Percentiles rank a stretch among this genome's conserved stretches.
phyloP scores from a whole-genome alignment of 805 yeast species.

The Diddensiella transvaalensis region DNA sequence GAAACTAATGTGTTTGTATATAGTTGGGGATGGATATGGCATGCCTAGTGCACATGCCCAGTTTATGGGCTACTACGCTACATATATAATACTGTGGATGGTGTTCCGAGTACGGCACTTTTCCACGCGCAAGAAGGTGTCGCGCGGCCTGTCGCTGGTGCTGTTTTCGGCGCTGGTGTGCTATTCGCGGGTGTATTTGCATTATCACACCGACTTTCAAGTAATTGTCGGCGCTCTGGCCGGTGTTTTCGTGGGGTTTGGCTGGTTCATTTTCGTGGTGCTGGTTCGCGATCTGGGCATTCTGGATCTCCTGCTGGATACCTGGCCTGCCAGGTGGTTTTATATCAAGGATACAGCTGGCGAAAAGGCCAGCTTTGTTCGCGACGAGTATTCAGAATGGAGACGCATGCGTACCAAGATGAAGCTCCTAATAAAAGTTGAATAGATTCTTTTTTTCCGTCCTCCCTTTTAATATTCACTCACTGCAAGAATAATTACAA shows the following conservation, averaged over 20 bases:
- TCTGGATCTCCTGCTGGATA: constrained; percentile 57
- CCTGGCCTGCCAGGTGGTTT: constrained; percentile 48
- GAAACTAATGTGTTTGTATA: neutral
- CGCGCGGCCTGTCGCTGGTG: constrained; percentile 25
- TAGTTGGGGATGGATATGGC: constrained; percentile 62
- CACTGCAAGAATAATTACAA: too few species aligned
- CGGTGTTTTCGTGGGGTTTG: constrained; percentile 58
- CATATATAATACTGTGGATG: constrained; percentile 35
- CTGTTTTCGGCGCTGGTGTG: constrained; percentile 44
- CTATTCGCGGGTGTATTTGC: constrained; percentile 69
- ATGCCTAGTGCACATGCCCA: constrained; percentile 98
- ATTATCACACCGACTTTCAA: constrained; percentile 72
- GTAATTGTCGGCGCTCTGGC: constrained; percentile 66
- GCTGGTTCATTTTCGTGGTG: constrained; percentile 52
- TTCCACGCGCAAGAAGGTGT: constrained; percentile 25
- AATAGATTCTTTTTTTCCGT: constrained; percentile 12
- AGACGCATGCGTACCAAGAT: constrained; percentile 27
- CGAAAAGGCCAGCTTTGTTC: constrained; percentile 30
- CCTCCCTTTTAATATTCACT: neutral
- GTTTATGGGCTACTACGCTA: constrained; percentile 79
- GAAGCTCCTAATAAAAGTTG: constrained; percentile 26
- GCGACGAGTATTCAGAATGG: constrained; percentile 33
- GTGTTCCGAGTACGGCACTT: constrained; percentile 29
- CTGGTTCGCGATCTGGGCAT: constrained; percentile 64
- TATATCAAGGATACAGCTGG: constrained; percentile 38